phyloP scores from a whole-genome alignment of 2,329 filamentous ascomycete genomes.

The Colletotrichum brevisporum region DNA sequence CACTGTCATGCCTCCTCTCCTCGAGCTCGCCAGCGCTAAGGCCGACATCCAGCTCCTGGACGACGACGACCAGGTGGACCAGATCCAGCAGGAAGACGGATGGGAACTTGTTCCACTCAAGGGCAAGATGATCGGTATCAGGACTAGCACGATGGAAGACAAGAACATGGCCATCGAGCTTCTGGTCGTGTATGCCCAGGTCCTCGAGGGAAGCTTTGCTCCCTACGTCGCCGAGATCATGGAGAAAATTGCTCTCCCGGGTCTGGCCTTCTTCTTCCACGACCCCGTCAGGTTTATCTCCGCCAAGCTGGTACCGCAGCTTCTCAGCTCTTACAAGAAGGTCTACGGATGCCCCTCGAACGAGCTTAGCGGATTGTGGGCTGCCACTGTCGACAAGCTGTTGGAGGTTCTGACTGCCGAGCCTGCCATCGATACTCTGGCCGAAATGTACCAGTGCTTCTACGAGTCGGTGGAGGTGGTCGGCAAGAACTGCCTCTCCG shows the following conservation, averaged over 20 bases:
- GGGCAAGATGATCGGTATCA: constrained; percentile 98
- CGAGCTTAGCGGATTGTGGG: constrained; percentile 87
- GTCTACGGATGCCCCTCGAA: constrained; percentile 85
- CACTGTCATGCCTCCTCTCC: constrained; percentile 93
- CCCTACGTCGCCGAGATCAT: constrained; percentile 93
- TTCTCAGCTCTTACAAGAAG: constrained; percentile 95
- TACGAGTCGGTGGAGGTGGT: constrained; percentile 98
- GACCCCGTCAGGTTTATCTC: constrained; percentile 96
- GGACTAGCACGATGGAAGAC: constrained; percentile 95
- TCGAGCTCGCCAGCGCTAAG: constrained; percentile 93
- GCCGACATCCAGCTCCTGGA: constrained; percentile 97
- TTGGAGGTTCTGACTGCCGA: constrained; percentile 94
- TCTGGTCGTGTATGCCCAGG: constrained; percentile 96
- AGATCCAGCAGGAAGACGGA: constrained; percentile 93
- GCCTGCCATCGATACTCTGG: constrained; percentile 94
- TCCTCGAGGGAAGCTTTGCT: constrained; percentile 92
- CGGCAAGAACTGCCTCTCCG: constrained; percentile 84
- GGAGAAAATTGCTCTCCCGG: constrained; percentile 95
- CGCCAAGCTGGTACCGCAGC: constrained; percentile 92
- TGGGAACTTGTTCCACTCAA: constrained; percentile 98
- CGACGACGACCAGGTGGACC: constrained; percentile 93
- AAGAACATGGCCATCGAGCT: constrained; percentile 99
- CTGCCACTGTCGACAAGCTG: constrained; percentile 87
- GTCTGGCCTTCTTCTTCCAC: constrained; percentile 98
- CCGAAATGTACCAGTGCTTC: constrained; percentile 99